Evolutionary conservation across 1,284 basidiomycete genomes (phyloP).

Genomic region (Butyriboletus appendiculatus): DNA sequence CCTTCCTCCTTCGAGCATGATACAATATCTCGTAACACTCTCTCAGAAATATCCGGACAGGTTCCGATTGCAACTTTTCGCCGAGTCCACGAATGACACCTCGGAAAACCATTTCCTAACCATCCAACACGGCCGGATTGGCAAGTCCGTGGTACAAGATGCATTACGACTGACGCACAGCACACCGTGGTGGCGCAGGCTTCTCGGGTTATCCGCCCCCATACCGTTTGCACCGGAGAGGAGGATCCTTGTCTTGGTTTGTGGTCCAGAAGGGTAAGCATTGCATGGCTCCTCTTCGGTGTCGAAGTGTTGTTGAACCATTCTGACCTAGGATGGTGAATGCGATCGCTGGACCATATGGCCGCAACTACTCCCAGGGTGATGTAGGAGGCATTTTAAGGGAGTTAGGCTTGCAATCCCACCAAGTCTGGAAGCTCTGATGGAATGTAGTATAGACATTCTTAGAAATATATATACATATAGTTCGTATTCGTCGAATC

Average conservation of each 20-base stretch:
- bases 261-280: conserved; percentile 78
- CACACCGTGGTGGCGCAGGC: conserved; percentile 46
- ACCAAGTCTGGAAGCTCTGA: conserved; percentile 73
- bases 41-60: conserved; percentile 52
- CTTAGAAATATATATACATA: background rate
- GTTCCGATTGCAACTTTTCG: conserved; percentile 60
- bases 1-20: conserved; percentile 62
- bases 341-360: conserved; percentile 74
- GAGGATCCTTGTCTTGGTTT: conserved; percentile 66
- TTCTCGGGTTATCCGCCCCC: conserved; percentile 34
- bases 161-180: conserved; percentile 36
- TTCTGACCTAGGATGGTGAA: conserved; percentile 61
- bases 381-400: conserved; percentile 65
- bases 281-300: background rate
- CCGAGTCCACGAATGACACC: conserved; percentile 48
- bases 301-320: conserved; percentile 1
- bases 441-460: background rate
- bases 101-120: conserved; percentile 19
- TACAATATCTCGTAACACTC: conserved; percentile 50
- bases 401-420: conserved; percentile 59
- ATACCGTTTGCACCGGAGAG: conserved; percentile 25
- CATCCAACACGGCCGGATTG: conserved; percentile 49
- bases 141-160: conserved; percentile 45
- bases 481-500: background rate
- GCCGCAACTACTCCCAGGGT: conserved; percentile 75